phyloP scores from a whole-genome alignment of 2,329 filamentous ascomycete genomes.

The Calonectria pauciramosa region DNA sequence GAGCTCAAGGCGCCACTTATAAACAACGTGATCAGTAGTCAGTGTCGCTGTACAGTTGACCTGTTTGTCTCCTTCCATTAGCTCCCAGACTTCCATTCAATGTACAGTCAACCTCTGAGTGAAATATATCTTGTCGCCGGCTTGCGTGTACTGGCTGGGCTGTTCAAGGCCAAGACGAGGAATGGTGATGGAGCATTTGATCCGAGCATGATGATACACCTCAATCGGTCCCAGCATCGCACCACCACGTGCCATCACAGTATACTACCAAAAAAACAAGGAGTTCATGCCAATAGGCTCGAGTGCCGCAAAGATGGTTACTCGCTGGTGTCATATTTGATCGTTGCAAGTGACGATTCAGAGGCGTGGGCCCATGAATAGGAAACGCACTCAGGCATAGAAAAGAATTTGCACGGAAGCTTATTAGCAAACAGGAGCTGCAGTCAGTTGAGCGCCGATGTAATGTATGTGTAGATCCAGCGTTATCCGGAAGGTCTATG shows the following conservation, averaged over 20 bases:
- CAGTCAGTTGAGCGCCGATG: background rate
- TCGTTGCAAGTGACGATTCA: background rate
- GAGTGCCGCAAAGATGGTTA: background rate
- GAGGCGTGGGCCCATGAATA: background rate
- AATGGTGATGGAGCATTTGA: background rate
- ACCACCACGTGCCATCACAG: background rate
- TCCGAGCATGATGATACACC: background rate
- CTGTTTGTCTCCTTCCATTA: too few species aligned
- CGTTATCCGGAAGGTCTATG: too few species aligned
- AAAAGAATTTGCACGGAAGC: background rate
- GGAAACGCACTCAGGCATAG: background rate
- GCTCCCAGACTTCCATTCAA: background rate
- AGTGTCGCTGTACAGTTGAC: rapidly evolving
- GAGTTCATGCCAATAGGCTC: background rate
- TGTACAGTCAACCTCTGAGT: background rate
- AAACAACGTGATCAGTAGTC: background rate
- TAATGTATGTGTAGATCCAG: background rate
- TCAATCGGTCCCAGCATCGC: background rate
- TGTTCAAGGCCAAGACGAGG: background rate
- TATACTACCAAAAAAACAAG: background rate
- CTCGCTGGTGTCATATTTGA: background rate
- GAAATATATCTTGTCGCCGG: background rate
- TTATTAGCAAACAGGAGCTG: background rate
- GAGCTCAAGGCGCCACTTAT: background rate
- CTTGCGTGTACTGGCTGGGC: background rate